Evolutionary conservation across 1,284 basidiomycete genomes (phyloP).

Genomic region (Kwoniella shivajii): DNA sequence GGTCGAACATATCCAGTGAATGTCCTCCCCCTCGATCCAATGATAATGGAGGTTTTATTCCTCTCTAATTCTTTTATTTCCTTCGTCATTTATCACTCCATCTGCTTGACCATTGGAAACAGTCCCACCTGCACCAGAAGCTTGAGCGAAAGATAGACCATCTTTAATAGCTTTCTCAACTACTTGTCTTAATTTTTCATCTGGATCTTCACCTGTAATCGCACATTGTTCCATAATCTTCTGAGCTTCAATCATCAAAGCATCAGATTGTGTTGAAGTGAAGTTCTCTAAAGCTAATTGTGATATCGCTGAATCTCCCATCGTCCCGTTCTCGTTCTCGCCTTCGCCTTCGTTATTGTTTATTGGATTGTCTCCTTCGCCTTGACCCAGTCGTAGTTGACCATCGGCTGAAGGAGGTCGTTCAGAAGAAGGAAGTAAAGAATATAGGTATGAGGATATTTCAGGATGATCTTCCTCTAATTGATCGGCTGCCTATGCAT

Average conservation of each 20-base stretch:
- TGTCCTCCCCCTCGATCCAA: not conserved
- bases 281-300: slow-evolving; percentile 69
- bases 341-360: slow-evolving; percentile 1
- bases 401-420: slow-evolving; percentile 9
- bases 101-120: too few species aligned
- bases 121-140: slow-evolving; percentile 3
- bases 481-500: slow-evolving; percentile 67
- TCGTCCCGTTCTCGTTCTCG: not conserved
- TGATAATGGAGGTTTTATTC: slow-evolving; percentile 1
- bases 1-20: too few species aligned
- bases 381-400: too few species aligned
- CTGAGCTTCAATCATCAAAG: slow-evolving; percentile 67
- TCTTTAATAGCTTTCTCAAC: slow-evolving; percentile 45
- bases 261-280: slow-evolving; percentile 69
- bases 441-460: slow-evolving; percentile 69
- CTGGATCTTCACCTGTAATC: slow-evolving; percentile 46
- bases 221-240: slow-evolving; percentile 56
- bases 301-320: slow-evolving; percentile 54
- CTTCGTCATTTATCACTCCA: slow-evolving; percentile 13
- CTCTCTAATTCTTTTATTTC: slow-evolving; percentile 13
- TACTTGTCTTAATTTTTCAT: slow-evolving; percentile 45
- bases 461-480: slow-evolving; percentile 78
- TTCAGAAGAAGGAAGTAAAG: slow-evolving; percentile 47
- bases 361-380: not conserved
- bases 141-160: slow-evolving; percentile 37